Base-by-base conservation (phyloP, 2,329 filamentous ascomycete species). In the Aaosphaeria pasadenensis region DNA sequence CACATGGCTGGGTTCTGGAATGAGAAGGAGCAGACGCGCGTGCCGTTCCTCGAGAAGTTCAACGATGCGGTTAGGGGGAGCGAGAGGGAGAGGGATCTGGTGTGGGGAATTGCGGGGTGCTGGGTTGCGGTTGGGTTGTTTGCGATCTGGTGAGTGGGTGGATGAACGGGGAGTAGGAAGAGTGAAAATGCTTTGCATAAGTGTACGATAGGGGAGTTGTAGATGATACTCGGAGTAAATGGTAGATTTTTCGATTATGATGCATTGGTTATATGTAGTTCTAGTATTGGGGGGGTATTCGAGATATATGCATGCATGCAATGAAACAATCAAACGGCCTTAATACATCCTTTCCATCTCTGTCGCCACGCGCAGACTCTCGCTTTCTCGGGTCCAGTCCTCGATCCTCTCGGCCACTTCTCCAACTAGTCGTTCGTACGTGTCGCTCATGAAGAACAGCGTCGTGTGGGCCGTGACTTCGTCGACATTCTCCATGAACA, bases 381-480 rank as follows among this genome's bases (percentile, higher is more conserved):
- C 70, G 57, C 86, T 83, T 42, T 87, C 85, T 30, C 80, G 73
- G 4, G 90, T 81, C 89, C 89, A 94, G 13, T 75, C 74, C 53
- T 84, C 77, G 48, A 94, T 81, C 49, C 83, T 74, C 30, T 77
- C 77, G 3, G 82, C 85, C 3, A 89, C 85, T 66, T 91, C 86
- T 0, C 85, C 85, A n/a, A 92, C 84, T n/a, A 92, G 72, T 53
- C 72, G 73, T 58, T 91, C 87, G 62, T 94, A 92, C 48, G 88
- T 85, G 50, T 84, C 78, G 5, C 86, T 85, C 0, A 83, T 72
- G 9, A 89, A 82, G 72, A 95, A 96, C 44, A 96, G 73, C 0
- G 87, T 86, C 52, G 89, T 92, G 66, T 95, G 91, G 7, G 91
- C 91, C 5, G 83, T 85, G 1, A 95, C 87, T 69, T 95, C 89